These are phyloP conservation scores for Chlamydomonas sp. DNA, from an alignment of 139 green algal genomes.

Conservation along the genomic window DNA sequence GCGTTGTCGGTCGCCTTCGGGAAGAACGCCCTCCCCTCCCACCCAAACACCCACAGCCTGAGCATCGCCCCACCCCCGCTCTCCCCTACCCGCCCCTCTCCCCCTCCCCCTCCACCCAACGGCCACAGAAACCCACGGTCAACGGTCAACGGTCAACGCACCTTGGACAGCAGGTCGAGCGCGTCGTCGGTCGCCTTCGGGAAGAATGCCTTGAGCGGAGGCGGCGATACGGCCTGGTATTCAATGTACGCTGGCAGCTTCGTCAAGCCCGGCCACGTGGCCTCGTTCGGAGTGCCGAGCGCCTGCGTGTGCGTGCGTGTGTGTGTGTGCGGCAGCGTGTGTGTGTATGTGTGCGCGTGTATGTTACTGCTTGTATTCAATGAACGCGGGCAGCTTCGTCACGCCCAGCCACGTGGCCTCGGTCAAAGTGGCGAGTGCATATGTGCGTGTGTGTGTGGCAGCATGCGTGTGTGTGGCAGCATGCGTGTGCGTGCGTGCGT, in stretches of 20 bases:
- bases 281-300: constrained; percentile 67
- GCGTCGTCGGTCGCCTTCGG: background rate
- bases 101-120: too few relatives aligned
- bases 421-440: constrained; percentile 61
- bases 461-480: background rate
- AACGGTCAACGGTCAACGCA: background rate
- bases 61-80: too few relatives aligned
- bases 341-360: constrained; percentile 2
- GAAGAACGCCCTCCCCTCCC: background rate
- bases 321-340: background rate
- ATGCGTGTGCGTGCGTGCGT: background rate
- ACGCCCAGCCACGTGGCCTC: constrained; percentile 71
- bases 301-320: constrained; percentile 1
- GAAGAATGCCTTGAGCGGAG: constrained; percentile 1
- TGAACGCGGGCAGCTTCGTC: constrained; percentile 45
- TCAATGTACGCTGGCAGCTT: constrained; percentile 44
- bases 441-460: background rate
- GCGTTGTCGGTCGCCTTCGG: background rate
- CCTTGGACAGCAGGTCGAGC: background rate
- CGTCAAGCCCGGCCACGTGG: constrained; percentile 67
- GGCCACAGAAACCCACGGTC: too few relatives aligned
- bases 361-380: constrained; percentile 4
- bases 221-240: constrained; percentile 1
- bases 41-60: too few relatives aligned
- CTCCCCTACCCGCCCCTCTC: too few relatives aligned